phyloP scores from a whole-genome alignment of 495 filamentous ascomycete genomes.

The Podospora didyma region DNA sequence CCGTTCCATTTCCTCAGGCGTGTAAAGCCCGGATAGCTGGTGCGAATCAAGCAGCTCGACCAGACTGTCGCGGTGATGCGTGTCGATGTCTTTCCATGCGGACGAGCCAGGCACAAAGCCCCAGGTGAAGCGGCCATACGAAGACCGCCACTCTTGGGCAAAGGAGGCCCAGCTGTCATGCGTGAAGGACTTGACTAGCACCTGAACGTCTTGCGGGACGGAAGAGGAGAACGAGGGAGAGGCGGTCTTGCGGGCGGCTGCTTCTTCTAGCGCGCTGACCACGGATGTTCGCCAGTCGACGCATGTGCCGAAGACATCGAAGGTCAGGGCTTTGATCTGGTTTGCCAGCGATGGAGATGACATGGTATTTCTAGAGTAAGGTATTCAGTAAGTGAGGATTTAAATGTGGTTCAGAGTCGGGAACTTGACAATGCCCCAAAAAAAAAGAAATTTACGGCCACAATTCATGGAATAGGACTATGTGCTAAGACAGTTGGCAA shows the following conservation, averaged over 20 bases:
- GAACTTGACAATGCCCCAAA: too few relatives aligned
- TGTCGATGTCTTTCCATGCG: slow-evolving; percentile 55
- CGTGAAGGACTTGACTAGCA: slow-evolving; percentile 47
- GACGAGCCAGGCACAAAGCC: slow-evolving; percentile 46
- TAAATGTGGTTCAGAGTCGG: too few relatives aligned
- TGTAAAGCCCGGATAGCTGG: slow-evolving; percentile 55
- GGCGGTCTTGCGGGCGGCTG: slow-evolving; percentile 37
- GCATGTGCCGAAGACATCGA: slow-evolving; percentile 71
- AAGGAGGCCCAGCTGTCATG: slow-evolving; percentile 56
- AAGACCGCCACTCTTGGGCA: slow-evolving; percentile 63
- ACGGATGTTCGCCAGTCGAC: slow-evolving; percentile 69
- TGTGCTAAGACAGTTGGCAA: too few relatives aligned
- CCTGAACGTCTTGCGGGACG: slow-evolving; percentile 36
- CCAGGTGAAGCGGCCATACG: slow-evolving; percentile 58
- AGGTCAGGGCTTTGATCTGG: slow-evolving; percentile 44
- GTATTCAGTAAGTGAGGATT: neutral
- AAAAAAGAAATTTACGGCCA: too few relatives aligned
- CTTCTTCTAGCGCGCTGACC: slow-evolving; percentile 47
- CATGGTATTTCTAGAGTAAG: too few relatives aligned
- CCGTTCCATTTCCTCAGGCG: slow-evolving; percentile 49
- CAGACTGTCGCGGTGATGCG: slow-evolving; percentile 63
- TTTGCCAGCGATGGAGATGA: neutral
- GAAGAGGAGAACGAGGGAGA: slow-evolving; percentile 32
- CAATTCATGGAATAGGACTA: too few relatives aligned
- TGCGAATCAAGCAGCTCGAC: slow-evolving; percentile 51